These are phyloP conservation scores for Metarhizium robertsii DNA, from an alignment of 2,329 filamentous ascomycete species.

Conservation along the genomic window DNA sequence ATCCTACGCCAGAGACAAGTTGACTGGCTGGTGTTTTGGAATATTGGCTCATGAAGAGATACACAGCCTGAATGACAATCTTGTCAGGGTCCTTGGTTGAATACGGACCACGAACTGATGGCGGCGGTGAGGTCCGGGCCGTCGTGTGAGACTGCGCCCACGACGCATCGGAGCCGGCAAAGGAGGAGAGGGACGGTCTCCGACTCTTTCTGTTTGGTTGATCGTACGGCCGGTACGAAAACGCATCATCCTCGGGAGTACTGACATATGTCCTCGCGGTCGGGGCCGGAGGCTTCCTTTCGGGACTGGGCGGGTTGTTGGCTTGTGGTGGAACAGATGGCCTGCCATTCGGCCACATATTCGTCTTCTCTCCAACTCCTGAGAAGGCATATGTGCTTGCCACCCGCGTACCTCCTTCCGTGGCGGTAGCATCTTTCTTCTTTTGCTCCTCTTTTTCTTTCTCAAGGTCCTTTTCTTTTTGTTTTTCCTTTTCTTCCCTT, in stretches of 20 bases:
- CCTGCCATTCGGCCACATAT: slow-evolving; percentile 58
- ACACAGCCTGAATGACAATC: slow-evolving; percentile 90
- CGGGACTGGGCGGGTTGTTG: slow-evolving; percentile 19
- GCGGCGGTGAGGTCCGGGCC: slow-evolving; percentile 72
- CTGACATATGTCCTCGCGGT: slow-evolving; percentile 50
- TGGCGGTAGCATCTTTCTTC: slow-evolving; percentile 25
- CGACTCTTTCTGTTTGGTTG: slow-evolving; percentile 48
- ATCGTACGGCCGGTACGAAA: slow-evolving; percentile 73
- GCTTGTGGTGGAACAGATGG: slow-evolving; percentile 29
- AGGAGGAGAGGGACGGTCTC: slow-evolving; percentile 58
- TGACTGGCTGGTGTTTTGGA: slow-evolving; percentile 85
- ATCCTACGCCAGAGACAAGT: slow-evolving; percentile 71
- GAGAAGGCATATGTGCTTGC: slow-evolving; percentile 52
- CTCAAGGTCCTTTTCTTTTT: slow-evolving; percentile 30
- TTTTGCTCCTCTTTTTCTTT: slow-evolving; percentile 21
- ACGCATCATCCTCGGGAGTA: slow-evolving; percentile 51
- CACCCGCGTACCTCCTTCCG: slow-evolving; percentile 28
- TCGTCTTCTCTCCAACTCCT: slow-evolving; percentile 58
- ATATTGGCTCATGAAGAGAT: slow-evolving; percentile 83
- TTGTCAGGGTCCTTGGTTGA: slow-evolving; percentile 87
- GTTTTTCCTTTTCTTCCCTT: slow-evolving; percentile 23
- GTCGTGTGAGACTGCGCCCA: slow-evolving; percentile 82
- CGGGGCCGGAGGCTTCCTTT: slow-evolving; percentile 32
- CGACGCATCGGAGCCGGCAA: slow-evolving; percentile 69
- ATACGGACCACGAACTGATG: slow-evolving; percentile 69